Evolutionary conservation across 2,329 filamentous ascomycete genomes (phyloP).

Genomic region (Hypoxylon sp.): DNA sequence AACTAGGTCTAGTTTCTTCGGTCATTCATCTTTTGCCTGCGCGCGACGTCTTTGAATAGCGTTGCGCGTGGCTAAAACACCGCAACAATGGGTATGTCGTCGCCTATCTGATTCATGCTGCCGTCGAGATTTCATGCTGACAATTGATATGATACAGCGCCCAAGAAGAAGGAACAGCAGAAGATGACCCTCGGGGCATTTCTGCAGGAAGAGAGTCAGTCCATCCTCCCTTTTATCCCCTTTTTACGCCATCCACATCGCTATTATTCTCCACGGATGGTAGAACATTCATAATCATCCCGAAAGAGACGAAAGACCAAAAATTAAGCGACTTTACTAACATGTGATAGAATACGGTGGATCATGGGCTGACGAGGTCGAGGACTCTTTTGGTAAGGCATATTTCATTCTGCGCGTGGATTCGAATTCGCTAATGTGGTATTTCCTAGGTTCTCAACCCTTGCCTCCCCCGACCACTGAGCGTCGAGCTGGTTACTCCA

Average conservation of each 20-base stretch:
- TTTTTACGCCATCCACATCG: constrained; percentile 42
- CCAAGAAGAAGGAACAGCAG: constrained; percentile 93
- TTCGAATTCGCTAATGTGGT: constrained; percentile 31
- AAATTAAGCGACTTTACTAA: constrained; percentile 45
- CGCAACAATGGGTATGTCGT: constrained; percentile 74
- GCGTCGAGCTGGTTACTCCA: constrained; percentile 50
- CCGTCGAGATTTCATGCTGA: constrained; percentile 58
- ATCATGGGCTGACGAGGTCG: constrained; percentile 99
- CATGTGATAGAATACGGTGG: constrained; percentile 69
- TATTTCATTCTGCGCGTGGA: constrained; percentile 36
- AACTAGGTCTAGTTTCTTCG: constrained; percentile 43
- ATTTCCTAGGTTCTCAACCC: constrained; percentile 67
- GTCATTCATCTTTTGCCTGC: constrained; percentile 40
- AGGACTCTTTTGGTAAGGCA: constrained; percentile 81
- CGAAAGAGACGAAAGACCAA: constrained; percentile 30
- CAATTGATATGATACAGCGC: constrained; percentile 71
- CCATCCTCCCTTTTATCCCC: constrained; percentile 46
- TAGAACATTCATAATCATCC: constrained; percentile 38
- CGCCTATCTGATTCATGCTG: constrained; percentile 35
- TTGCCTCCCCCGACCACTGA: constrained; percentile 61
- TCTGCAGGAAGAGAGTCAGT: constrained; percentile 90
- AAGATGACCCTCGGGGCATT: constrained; percentile 99
- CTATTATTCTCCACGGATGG: constrained; percentile 48
- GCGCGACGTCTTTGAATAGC: constrained; percentile 46
- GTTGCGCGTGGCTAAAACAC: constrained; percentile 56